Evolutionary conservation across 371 early-diverging fungal genomes (phyloP), one percentile per base, ranked within the genome.

Genomic region (Catenaria anguillulae): DNA sequence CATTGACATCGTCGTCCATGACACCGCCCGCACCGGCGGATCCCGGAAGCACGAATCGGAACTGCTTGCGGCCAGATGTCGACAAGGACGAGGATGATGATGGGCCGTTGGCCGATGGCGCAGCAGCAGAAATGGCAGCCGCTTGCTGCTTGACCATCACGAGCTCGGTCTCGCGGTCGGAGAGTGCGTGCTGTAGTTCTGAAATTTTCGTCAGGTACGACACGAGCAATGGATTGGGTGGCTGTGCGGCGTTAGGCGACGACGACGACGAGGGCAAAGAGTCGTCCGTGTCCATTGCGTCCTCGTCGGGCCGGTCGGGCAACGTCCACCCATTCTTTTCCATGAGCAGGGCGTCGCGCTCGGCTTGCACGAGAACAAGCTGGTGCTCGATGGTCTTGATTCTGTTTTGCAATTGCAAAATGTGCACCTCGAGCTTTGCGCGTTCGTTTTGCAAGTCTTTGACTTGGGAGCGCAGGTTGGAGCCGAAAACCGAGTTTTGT

Each of bases 301-400:
- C 45, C 19, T 43, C 45, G 10, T 8, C 45, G 21, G 45, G 19
- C 15, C 13, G 52, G 19, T 26, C 52, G 21, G 52, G 52, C 2
- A 50, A 0, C 52, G 52, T 8, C 33, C 26, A 17, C 29, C 29
- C 29, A 31, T 50, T 29, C 29, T 29, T 26, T 26, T 82, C 80
- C 66, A 80, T 77, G 40, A 80, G 56, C 23, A 82, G 65, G 0
- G 81, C 79, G 46, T 84, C 82, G 45, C 81, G 80, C 63, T 84
- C 82, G 52, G 52, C 52, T 23, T 50, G 52, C 15, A 50, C 29
- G 0, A 21, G 10, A 17, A 50, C 12, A 17, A 50, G 52, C 17
- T 50, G 52, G 29, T 29, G 12, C 31, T 50, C 52, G 15, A 50
- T 26, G 15, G 26, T 29, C 52, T 50, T 24, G 52, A 50, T 50